Percentiles rank a stretch among this genome's conserved stretches.
Evolutionary conservation across 192 early-diverging fungal species (phyloP).

Genomic region (Mortierella hygrophila): DNA sequence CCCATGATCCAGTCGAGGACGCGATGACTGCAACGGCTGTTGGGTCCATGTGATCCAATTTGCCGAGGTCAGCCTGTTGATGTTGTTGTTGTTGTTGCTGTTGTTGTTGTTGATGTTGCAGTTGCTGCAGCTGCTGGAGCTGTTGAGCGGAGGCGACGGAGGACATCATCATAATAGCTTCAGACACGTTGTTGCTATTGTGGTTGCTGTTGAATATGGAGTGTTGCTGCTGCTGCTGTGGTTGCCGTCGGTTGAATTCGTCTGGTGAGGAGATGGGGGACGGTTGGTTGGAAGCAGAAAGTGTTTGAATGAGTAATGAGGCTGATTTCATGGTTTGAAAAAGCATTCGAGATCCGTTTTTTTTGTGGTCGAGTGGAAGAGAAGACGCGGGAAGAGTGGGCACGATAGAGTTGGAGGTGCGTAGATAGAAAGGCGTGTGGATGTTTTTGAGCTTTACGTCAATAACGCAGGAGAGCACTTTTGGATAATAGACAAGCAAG

Average conservation of each 20-base stretch:
- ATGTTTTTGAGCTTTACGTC: background rate
- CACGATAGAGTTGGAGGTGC: background rate
- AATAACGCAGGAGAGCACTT: background rate
- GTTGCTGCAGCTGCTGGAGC: conserved; percentile 4
- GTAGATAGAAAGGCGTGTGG: background rate
- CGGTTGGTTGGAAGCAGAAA: background rate
- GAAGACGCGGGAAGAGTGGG: background rate
- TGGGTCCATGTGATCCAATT: conserved; percentile 17
- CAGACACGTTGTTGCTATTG: background rate
- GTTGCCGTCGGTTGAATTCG: too few species aligned
- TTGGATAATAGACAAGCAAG: background rate
- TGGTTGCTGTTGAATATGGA: background rate
- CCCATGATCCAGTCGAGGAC: conserved; percentile 12
- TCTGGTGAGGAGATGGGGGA: background rate
- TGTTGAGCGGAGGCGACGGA: background rate
- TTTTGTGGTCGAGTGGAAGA: background rate
- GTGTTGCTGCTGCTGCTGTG: background rate
- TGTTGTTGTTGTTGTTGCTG: background rate
- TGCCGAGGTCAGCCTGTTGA: background rate
- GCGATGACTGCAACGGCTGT: conserved; percentile 10
- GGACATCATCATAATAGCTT: background rate
- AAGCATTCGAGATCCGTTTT: background rate
- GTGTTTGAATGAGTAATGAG: conserved; percentile 13
- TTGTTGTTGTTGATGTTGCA: background rate
- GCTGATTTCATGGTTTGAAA: background rate